Conservation (phyloP, 208 protist species). For the Leishmania tarentolae region DNA sequence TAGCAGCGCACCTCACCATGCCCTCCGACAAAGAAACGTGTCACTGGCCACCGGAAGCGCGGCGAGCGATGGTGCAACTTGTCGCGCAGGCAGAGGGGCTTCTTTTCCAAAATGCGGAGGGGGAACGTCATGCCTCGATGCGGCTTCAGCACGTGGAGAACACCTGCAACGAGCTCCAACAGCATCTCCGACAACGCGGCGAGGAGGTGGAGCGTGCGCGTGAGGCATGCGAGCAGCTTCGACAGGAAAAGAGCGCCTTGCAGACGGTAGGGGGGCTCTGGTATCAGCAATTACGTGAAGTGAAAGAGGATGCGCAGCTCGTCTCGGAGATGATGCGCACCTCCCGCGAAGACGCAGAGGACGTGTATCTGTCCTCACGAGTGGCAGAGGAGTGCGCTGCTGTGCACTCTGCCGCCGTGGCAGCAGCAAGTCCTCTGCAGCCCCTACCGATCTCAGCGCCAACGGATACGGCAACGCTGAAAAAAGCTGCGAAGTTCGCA, state of each 20-base stretch:
- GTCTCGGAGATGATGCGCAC: conserved; percentile 70
- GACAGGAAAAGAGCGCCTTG: conserved; percentile 39
- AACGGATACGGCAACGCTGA: conserved; percentile 20
- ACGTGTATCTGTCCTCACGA: conserved; percentile 34
- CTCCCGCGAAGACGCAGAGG: conserved; percentile 55
- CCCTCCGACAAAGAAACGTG: conserved; percentile 26
- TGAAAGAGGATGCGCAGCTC: conserved; percentile 72
- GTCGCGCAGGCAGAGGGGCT: conserved; percentile 53
- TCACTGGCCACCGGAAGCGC: conserved; percentile 55
- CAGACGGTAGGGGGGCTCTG: conserved; percentile 33
- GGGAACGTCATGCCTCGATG: conserved; percentile 42
- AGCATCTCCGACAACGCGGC: conserved; percentile 25
- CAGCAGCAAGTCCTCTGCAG: conserved; percentile 6
- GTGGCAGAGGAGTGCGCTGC: conserved; percentile 16
- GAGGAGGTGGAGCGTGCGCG: conserved; percentile 40
- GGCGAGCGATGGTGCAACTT: conserved; percentile 47
- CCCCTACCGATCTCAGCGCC: not conserved
- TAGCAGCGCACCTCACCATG: conserved; percentile 17
- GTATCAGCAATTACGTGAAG: conserved; percentile 54
- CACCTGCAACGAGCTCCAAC: conserved; percentile 50
- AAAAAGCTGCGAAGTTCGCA: conserved; percentile 48
- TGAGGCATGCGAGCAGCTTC: conserved; percentile 38
- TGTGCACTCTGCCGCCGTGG: conserved; percentile 15
- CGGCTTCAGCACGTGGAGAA: conserved; percentile 54
- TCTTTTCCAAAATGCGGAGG: conserved; percentile 54